Base-by-base conservation (phyloP, 1,139 yeast species). In the Yamadazyma epiphylla region DNA sequence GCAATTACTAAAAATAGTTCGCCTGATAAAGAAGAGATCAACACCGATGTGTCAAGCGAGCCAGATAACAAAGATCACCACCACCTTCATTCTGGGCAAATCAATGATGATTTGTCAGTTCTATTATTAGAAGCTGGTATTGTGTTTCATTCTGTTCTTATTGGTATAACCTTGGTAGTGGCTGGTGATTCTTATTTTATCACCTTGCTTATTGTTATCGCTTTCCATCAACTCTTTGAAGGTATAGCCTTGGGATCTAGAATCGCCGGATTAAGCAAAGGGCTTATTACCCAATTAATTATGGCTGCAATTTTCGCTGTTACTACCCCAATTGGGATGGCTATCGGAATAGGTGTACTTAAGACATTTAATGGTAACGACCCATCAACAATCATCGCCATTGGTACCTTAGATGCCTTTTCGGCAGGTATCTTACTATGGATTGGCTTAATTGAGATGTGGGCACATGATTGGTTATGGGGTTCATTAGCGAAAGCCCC, bases 141-240 rank as follows among this genome's bases (percentile, higher is more conserved):
- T 22, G 31, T 53, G 6, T 53, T 53, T 38, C 59, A 53, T 30
- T 53, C 58, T 4, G 42, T 53, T 13, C 36, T 52, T 24, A 41
- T 52, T 15, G 59, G 58, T 20, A 38, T 53, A 8, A 48, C 55
- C 9, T 34, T 49, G 24, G 58, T 50, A 5, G 56, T 52, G 16
- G 51, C 56, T n/a, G 56, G 49, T 5, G 55, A 51, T 27, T 43
- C 51, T 2, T 51, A 42, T 36, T 52, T 49, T 34, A 48, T 48
- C 13, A 47, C 67, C 1, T 46, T 64, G 16, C 62, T 57, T 36
- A 51, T 61, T 25, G 70, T 66, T 5, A 53, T 64, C 16, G 55
- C 57, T 2, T 64, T 64, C 49, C 70, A 64, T 37, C 70, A 64
- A 42, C 46, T 61, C 39, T 63, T 64, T 33, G 70, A 64, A 43